Base-by-base conservation (phyloP, 768 basidiomycete genomes). In the Macrolepiota dolichaula region DNA sequence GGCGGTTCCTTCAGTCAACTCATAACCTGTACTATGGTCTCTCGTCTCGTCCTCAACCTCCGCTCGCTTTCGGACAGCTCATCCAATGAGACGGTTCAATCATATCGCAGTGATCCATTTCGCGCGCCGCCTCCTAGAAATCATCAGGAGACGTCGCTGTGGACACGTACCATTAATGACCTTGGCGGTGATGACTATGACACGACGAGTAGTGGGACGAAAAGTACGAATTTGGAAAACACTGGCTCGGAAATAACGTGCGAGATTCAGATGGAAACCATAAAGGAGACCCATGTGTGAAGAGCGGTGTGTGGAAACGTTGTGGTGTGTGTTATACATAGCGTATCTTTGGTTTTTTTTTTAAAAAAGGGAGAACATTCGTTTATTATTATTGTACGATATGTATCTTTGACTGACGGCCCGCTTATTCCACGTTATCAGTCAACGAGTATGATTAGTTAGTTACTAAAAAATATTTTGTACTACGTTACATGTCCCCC, bases 1-100 rank as follows among this genome's bases (percentile, higher is more conserved):
- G 72, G 71, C 7, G 72, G 71, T 10, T 71, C 71, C 0, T 72
- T 73, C 62, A 71, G 69, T 32, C 72, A 72, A 51, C 63, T 70
- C 24, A 66, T 73, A 10, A 72, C 71, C 11, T 56, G 69, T 9
- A 61, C 64, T 1, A 70, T 73, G 68, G 62, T 72, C 15, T 72
- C 72, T 17, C 70, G 71, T 1, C 68, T 73, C 11, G 68, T 72
- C 12, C 65, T 73, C 38, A 73, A 71, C 59, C 70, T 72, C 24
- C 72, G 72, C 9, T 65, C 65, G 7, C n/a, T 62, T 17, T 57
- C 56, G 29, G 29, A 32, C 24, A 35, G 29, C 38, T 32, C 51
- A 5, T 27, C 59, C 22, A 25, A 29, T n/a, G 15, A 46, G 10
- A 5, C 37, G 24, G 10, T 11, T 19, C 52, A 32, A 32, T 7